Conservation (phyloP, 306 rosid genomes). For the Canavalia ensiformis region DNA sequence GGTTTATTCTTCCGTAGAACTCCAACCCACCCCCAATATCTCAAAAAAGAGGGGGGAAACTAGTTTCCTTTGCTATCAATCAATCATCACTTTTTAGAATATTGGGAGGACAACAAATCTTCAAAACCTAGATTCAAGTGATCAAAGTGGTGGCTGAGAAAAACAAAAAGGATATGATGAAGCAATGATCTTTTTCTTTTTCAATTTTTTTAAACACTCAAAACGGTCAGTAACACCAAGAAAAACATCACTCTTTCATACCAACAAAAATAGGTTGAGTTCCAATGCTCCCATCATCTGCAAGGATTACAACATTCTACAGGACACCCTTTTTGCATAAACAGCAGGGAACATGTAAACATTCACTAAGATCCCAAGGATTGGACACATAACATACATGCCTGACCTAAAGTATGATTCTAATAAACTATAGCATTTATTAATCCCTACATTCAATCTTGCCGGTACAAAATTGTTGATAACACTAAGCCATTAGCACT, state of each 20-base stretch:
- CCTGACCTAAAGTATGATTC: constrained; percentile 12
- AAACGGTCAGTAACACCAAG: constrained; percentile 10
- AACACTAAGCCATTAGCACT: neutral
- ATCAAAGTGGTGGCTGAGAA: constrained; percentile 20
- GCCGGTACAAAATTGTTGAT: constrained; percentile 4
- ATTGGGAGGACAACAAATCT: constrained; percentile 35
- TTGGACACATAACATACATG: constrained; percentile 7
- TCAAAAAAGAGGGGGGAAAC: neutral
- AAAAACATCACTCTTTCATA: constrained; percentile 11
- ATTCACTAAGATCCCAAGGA: constrained; percentile 37
- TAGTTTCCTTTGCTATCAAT: constrained; percentile 19
- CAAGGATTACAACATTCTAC: constrained; percentile 35
- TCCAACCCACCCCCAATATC: neutral
- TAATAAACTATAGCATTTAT: constrained; percentile 14
- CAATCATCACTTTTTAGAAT: constrained; percentile 36
- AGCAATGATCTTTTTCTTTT: neutral
- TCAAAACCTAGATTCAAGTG: neutral
- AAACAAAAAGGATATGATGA: constrained; percentile 31
- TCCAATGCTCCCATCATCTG: constrained; percentile 31
- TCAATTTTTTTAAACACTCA: neutral
- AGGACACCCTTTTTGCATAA: neutral
- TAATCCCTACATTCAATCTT: constrained; percentile 14
- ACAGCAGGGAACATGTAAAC: neutral
- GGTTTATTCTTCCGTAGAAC: neutral
- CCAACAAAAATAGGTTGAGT: constrained; percentile 31